Base-by-base conservation (phyloP, 805 yeast species). In the Clavispora santaluciae region DNA sequence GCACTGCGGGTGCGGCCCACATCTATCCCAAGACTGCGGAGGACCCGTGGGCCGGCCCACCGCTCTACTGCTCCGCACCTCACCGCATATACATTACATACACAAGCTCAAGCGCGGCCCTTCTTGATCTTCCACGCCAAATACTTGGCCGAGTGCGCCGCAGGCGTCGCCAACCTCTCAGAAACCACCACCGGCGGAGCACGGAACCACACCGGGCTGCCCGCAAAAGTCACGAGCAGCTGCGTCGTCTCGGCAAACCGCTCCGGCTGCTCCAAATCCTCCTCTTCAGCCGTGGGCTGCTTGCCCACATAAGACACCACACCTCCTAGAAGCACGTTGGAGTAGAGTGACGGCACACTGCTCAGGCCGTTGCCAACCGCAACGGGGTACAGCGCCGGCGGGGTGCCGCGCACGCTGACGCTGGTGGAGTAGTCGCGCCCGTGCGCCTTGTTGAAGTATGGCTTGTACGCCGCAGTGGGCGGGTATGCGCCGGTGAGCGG, bases 71-170 rank as follows among this genome's bases (percentile, higher is more conserved):
- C n/a, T n/a, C n/a, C n/a, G n/a, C n/a, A n/a, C n/a, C n/a, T n/a
- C n/a, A n/a, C n/a, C n/a, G n/a, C n/a, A n/a, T 17, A 15, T 28
- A 28, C 13, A 28, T 28, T 15, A 28, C 20, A 15, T 8, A 11
- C 10, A 28, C 8, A 28, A n/a, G n/a, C n/a, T n/a, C n/a, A n/a
- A n/a, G n/a, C n/a, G n/a, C 10, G 34, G 16, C 25, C 30, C 34
- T 43, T 45, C 20, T 39, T 40, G 18, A 41, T 22, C 40, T 49
- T 49, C 53, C 55, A 64, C 1, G 87, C 86, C 56, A 88, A 59
- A 55, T 85, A 89, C 53, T 73, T 71, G 2, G 88, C 86, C 38
- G 85, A 76, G 54, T 87, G 95, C 5, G 95, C 88, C 26, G 81
- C 56, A 26, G 74, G 73, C 63, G 59, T 52, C 21, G 52, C 41